Base-by-base conservation (phyloP, 2,329 filamentous ascomycete genomes). In the Mollisia scopiformis region DNA sequence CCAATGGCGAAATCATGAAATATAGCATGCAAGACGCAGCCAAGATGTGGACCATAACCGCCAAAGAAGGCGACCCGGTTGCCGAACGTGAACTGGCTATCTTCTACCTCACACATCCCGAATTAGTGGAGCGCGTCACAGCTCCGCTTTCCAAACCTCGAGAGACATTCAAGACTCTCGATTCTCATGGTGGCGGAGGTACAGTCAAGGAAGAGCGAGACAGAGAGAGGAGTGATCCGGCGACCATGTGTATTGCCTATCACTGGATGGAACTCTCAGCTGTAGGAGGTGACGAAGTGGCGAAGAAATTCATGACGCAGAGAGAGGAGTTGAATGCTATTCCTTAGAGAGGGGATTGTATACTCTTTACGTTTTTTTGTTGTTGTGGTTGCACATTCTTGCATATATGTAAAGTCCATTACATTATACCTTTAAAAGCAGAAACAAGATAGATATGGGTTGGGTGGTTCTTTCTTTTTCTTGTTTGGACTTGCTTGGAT, bases 261-360 rank as follows among this genome's bases (percentile, higher is more conserved):
- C 94, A 98, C 79, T 98, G 94, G 93, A 97, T 98, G 93, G 92
- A 94, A 78, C 82, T 91, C 66, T 93, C 91, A 37, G 90, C 92
- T 69, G 84, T 85, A 57, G 93, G 93, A n/a, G 93, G 93, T 1
- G 94, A 98, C 74, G 85, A 90, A 71, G 80, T 96, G 68, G 94
- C 94, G 21, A 88, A 87, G 73, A 90, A 89, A 74, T 93, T 94
- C 76, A 78, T 97, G 75, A 84, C 88, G 65, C 91, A 96, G 77
- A 68, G 71, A 21, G 71, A 73, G 57, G 71, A 73, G 62, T 33
- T 73, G 53, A 72, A 72, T 59, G 70, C 69, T 33, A 66, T 72
- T 51, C 70, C 71, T 23, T 43, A 10, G 23, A 19, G 6, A 6
- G 10, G 6, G 16, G 4, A n/a, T 5, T 16, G 35, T 8, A 37